Base-by-base conservation (phyloP, 2,329 filamentous ascomycete genomes). In the Helminthosporium solani region DNA sequence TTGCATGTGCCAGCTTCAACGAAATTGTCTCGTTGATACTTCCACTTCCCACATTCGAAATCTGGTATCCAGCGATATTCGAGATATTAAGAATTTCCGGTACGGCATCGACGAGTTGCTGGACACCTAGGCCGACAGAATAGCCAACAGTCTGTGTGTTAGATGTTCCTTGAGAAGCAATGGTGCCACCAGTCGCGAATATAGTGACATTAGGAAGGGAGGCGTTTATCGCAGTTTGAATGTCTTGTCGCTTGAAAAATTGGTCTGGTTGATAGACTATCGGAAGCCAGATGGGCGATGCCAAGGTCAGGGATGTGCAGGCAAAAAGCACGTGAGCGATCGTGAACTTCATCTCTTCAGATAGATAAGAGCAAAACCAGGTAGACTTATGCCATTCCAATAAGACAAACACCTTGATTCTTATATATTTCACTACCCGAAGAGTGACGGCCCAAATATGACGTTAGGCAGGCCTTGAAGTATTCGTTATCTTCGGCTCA, bases 171-270 rank as follows among this genome's bases (percentile, higher is more conserved):
- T 74, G 73, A 2, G 78, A 78, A 12, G 81, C 81, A 38, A 84
- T 84, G 8, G 81, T 84, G 28, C 81, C 81, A 14, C 80, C 80
- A 5, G 77, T 81, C 5, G 75, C 76, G 52, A 79, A 80, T 50
- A 82, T 79, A 47, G 78, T 82, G 41, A 83, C 68, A 55, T 81
- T 81, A 8, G 78, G 78, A 0, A 81, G 70, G 27, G 68, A 73
- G n/a, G 68, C 66, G 46, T 78, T 76, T 46, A 71, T 57, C 23
- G 63, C 49, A 7, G 63, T 59, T 40, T 67, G 53, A 31, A 66
- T 54, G 33, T 68, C 63, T 44, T 67, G 61, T 19, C 65, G 57
- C 7, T 56, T 39, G 33, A 65, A 61, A 2, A 68, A 52, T 15
- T 53, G 46, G 46, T 62, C 54, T 2, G 56, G 21, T 8, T 42